Conservation (phyloP, 192 early-diverging fungal species). For the Entomortierella chlamydospora region DNA sequence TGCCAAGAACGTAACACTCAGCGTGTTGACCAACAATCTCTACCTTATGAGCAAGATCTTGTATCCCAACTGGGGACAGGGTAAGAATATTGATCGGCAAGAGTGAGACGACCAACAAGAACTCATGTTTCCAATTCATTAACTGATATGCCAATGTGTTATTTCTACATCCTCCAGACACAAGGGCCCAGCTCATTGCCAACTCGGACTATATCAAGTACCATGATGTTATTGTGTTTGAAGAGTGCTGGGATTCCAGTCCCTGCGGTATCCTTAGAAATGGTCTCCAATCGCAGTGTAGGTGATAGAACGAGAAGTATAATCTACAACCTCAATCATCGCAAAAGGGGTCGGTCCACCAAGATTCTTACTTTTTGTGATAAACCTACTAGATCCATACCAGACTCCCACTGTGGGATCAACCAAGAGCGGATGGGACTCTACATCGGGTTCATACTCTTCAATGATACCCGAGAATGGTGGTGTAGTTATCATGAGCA, state of each 20-base stretch:
- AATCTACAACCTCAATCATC: too few species aligned
- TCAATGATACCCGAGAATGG: slow-evolving; percentile 14
- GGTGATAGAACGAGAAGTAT: neutral
- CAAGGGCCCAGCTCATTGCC: slow-evolving; percentile 26
- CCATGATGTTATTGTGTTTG: slow-evolving; percentile 37
- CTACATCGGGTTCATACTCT: slow-evolving; percentile 28
- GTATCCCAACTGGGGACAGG: slow-evolving; percentile 47
- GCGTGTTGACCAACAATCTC: slow-evolving; percentile 40
- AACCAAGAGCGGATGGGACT: slow-evolving; percentile 30
- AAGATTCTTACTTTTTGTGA: too few species aligned
- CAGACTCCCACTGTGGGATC: slow-evolving; percentile 41
- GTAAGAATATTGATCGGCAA: too few species aligned
- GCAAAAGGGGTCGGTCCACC: too few species aligned
- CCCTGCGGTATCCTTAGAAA: slow-evolving; percentile 24
- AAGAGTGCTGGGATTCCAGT: slow-evolving; percentile 31
- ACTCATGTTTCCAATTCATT: neutral
- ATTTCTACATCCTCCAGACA: neutral
- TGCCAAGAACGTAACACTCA: slow-evolving; percentile 32
- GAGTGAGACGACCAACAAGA: too few species aligned
- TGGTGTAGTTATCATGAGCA: slow-evolving; percentile 44
- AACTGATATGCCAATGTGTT: neutral
- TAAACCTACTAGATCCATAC: slow-evolving; percentile 24
- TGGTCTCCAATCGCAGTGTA: slow-evolving; percentile 31
- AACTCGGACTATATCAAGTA: slow-evolving; percentile 40
- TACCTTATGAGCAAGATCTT: slow-evolving; percentile 30